phyloP scores from a whole-genome alignment of 2,329 filamentous ascomycete species.

The Fusarium continuum region DNA sequence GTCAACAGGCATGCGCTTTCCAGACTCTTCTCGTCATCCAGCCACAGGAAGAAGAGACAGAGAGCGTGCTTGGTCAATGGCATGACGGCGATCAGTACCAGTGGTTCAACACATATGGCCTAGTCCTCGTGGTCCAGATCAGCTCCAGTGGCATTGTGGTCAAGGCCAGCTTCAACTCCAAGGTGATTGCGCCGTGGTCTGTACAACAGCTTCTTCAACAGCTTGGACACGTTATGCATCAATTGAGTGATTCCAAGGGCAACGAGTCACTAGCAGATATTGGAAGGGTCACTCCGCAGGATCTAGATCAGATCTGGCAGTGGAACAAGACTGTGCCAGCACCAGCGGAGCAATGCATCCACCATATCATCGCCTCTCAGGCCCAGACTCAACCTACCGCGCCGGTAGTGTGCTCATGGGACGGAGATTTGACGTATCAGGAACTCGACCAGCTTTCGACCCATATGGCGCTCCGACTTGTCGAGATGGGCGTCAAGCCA shows the following conservation, averaged over 20 bases:
- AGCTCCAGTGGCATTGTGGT: no score
- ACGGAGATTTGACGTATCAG: background rate
- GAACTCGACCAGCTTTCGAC: background rate
- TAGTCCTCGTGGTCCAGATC: no score
- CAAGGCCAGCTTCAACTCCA: no score
- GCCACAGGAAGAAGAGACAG: no score
- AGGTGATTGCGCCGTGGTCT: background rate
- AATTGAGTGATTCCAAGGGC: background rate
- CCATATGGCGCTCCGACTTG: background rate
- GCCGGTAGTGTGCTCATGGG: background rate
- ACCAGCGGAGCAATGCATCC: background rate
- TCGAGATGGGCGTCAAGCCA: background rate
- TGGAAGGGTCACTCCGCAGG: background rate
- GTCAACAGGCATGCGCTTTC: no score
- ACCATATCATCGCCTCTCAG: background rate
- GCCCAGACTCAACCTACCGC: background rate
- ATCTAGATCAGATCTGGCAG: slow-evolving; percentile 4
- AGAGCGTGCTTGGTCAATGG: no score
- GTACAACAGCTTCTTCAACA: background rate
- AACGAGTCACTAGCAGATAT: background rate
- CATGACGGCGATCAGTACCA: no score
- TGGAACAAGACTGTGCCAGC: background rate
- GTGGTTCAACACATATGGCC: no score
- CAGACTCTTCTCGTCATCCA: no score
- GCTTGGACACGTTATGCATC: background rate